Percentiles rank a stretch among this genome's conserved stretches.
Evolutionary conservation across 2,329 filamentous ascomycete species (phyloP).

Genomic region (Clonostachys sp.): DNA sequence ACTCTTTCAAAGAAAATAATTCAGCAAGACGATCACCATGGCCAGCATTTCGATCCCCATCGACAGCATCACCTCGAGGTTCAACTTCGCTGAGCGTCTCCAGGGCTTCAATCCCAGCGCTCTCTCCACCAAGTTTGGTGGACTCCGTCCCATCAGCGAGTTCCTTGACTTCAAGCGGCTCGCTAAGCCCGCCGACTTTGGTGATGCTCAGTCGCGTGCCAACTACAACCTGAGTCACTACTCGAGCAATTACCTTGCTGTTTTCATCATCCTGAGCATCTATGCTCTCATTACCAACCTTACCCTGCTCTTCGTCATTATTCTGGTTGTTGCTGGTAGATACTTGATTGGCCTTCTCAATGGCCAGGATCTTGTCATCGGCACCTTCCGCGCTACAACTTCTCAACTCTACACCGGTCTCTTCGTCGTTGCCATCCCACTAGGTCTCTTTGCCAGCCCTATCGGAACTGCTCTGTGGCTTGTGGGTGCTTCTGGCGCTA

Average conservation of each 20-base stretch:
- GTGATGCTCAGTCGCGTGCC: slow-evolving; percentile 83
- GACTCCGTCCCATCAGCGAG: slow-evolving; percentile 84
- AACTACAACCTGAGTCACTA: slow-evolving; percentile 98
- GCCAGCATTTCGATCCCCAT: slow-evolving; percentile 88
- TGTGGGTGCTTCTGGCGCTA: slow-evolving; percentile 90
- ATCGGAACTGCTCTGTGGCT: slow-evolving; percentile 88
- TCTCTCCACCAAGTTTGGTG: slow-evolving; percentile 79
- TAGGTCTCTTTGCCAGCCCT: slow-evolving; percentile 81
- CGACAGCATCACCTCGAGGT: slow-evolving; percentile 83
- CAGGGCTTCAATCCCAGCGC: slow-evolving; percentile 76
- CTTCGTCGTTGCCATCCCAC: slow-evolving; percentile 75
- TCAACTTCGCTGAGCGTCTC: slow-evolving; percentile 84
- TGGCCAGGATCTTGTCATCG: slow-evolving; percentile 83
- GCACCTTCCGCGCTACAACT: slow-evolving; percentile 74
- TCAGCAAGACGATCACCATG: slow-evolving; percentile 45
- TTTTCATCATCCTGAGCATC: slow-evolving; percentile 93
- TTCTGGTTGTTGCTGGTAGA: slow-evolving; percentile 81
- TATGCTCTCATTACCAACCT: slow-evolving; percentile 91
- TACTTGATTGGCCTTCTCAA: slow-evolving; percentile 88
- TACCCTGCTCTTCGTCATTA: slow-evolving; percentile 84
- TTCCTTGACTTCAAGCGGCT: slow-evolving; percentile 95
- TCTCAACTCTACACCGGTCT: slow-evolving; percentile 93
- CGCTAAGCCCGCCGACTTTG: slow-evolving; percentile 89
- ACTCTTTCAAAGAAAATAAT: slow-evolving; percentile 1
- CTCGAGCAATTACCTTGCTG: slow-evolving; percentile 94